These are phyloP conservation scores for Colletotrichum tamarilloi DNA, from an alignment of 2,329 filamentous ascomycete genomes.

Conservation along the genomic window DNA sequence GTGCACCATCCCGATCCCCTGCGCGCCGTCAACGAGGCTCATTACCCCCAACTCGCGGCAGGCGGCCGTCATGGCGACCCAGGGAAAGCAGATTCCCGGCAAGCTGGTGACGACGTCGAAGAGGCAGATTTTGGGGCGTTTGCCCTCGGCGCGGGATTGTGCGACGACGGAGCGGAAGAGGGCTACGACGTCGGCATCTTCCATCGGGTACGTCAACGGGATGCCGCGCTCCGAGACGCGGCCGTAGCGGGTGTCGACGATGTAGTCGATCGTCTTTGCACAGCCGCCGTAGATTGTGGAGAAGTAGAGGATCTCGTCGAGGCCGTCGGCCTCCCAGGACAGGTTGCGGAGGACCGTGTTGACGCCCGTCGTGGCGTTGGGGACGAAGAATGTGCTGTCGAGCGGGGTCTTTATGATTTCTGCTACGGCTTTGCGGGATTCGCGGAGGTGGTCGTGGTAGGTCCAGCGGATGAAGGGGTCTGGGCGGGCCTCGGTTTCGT, in stretches of 20 bases:
- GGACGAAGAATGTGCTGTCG: slow-evolving; percentile 78
- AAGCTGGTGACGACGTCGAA: slow-evolving; percentile 86
- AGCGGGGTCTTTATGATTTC: slow-evolving; percentile 72
- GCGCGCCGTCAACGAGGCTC: slow-evolving; percentile 85
- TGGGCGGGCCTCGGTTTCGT: slow-evolving; percentile 73
- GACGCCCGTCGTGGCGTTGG: slow-evolving; percentile 82
- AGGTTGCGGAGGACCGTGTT: slow-evolving; percentile 86
- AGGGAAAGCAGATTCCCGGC: slow-evolving; percentile 85
- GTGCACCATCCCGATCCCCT: slow-evolving; percentile 82
- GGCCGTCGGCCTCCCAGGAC: slow-evolving; percentile 72
- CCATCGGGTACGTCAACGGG: slow-evolving; percentile 73
- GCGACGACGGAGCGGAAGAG: slow-evolving; percentile 70
- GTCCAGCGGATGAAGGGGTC: slow-evolving; percentile 82
- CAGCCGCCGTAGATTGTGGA: slow-evolving; percentile 83
- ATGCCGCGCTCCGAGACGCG: slow-evolving; percentile 64
- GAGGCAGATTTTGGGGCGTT: slow-evolving; percentile 73
- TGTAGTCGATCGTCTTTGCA: slow-evolving; percentile 76
- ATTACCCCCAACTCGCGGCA: slow-evolving; percentile 77
- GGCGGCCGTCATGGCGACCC: slow-evolving; percentile 70
- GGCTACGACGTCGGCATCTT: slow-evolving; percentile 73
- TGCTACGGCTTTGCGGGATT: slow-evolving; percentile 73
- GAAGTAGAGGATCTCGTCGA: slow-evolving; percentile 84
- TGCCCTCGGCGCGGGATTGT: slow-evolving; percentile 63
- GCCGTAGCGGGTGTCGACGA: slow-evolving; percentile 72
- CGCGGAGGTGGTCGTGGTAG: slow-evolving; percentile 71